Conservation (phyloP, 352 stramenopile genomes). For the Phytophthora constricta region DNA sequence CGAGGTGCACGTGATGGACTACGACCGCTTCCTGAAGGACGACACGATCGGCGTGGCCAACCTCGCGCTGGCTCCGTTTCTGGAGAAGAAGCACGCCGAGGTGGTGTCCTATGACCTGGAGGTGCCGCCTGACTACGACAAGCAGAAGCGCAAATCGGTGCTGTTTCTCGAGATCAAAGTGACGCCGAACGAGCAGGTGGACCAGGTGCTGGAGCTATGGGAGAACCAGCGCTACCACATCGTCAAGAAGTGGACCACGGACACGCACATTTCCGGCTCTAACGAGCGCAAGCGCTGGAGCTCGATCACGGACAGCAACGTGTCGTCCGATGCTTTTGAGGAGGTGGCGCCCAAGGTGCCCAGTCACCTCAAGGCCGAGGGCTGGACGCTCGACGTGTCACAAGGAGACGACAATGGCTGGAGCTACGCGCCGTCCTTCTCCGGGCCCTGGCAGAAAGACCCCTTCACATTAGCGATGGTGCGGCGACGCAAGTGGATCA, state of each 20-base stretch:
- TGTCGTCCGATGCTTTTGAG: slow-evolving; percentile 71
- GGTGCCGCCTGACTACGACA: slow-evolving; percentile 59
- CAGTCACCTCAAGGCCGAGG: slow-evolving; percentile 57
- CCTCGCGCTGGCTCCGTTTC: slow-evolving; percentile 57
- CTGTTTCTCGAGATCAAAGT: slow-evolving; percentile 70
- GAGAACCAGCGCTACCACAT: slow-evolving; percentile 86
- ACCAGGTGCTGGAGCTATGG: slow-evolving; percentile 81
- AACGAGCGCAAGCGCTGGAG: slow-evolving; percentile 81
- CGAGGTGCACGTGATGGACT: slow-evolving; percentile 67
- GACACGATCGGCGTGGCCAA: slow-evolving; percentile 62
- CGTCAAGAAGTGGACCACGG: slow-evolving; percentile 78
- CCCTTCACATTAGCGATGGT: slow-evolving; percentile 79
- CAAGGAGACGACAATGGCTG: slow-evolving; percentile 85
- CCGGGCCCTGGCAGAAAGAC: slow-evolving; percentile 80
- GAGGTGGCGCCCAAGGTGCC: slow-evolving; percentile 73
- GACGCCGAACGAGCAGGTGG: slow-evolving; percentile 53
- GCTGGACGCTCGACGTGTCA: slow-evolving; percentile 78
- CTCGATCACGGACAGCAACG: slow-evolving; percentile 57
- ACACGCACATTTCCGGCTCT: slow-evolving; percentile 53
- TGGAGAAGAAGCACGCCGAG: slow-evolving; percentile 55
- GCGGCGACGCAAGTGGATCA: slow-evolving; percentile 85
- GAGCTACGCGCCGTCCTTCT: slow-evolving; percentile 84
- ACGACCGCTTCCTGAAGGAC: slow-evolving; percentile 66
- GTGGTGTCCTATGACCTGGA: slow-evolving; percentile 65
- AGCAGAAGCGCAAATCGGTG: slow-evolving; percentile 62